Base-by-base conservation (phyloP, 768 basidiomycete genomes). In the Psilocybe azurescens region DNA sequence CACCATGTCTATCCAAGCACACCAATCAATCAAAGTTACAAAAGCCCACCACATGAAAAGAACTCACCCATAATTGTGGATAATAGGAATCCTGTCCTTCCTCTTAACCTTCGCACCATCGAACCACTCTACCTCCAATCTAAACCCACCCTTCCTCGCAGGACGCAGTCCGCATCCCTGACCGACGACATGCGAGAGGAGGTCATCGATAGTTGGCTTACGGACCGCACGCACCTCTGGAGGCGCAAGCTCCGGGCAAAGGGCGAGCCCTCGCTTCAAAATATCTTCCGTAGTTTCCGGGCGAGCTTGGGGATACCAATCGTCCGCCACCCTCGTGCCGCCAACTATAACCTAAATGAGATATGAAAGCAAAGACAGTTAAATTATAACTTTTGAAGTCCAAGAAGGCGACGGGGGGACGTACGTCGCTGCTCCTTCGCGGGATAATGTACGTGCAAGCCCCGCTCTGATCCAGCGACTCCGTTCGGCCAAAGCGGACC, bases 221-320 rank as follows among this genome's bases (percentile, higher is more conserved):
- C 85, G 79, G 13, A 64, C 63, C 7, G 74, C 78, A 2, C 86
- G 79, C 14, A 85, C 66, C 51, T 86, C 81, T 0, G 85, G 85
- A 3, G 87, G 82, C 1, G 81, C 86, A 24, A 89, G 79, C 59
- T 87, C 86, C 0, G 86, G 84, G 61, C 83, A 84, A 20, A 87
- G 73, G 5, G 76, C 75, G 5, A 90, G 74, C 6, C 69, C 80
- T 14, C 81, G 81, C 36, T 79, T 70, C 10, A 93, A 77, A 50
- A 92, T 90, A 44, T 84, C 80, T 3, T 72, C 71, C 1, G 87
- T 88, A 2, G 84, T 90, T 67, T 89, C 83, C 13, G 83, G 81
- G 9, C 90, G 85, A 3, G 89, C 83, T 3, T 74, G 74, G 0
- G 91, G 89, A 66, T 86, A 83, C 91, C 91, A 93, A 68, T 92